Percentiles rank a stretch among this genome's conserved stretches.
These are phyloP conservation scores for Erythrobasidium hasegawianum DNA, from an alignment of 1,284 basidiomycete genomes.

Conservation along the genomic window DNA sequence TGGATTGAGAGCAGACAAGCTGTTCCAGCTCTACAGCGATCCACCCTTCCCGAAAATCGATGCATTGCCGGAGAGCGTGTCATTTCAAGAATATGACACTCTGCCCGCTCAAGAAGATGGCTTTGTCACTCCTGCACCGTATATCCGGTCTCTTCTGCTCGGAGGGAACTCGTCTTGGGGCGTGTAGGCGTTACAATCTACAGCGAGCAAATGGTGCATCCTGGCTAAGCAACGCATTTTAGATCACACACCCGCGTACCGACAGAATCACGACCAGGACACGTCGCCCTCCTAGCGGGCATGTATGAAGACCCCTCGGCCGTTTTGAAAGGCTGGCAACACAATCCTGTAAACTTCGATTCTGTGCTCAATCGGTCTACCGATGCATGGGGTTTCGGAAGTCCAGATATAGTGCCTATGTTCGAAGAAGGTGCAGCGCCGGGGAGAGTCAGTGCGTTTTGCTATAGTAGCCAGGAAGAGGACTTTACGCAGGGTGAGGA, in stretches of 20 bases:
- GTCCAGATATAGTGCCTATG: constrained; percentile 86
- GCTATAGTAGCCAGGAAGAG: constrained; percentile 2
- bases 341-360: constrained; percentile 84
- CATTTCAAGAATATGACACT: neutral
- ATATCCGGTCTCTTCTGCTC: constrained; percentile 65
- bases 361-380: constrained; percentile 81
- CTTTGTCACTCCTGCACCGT: constrained; percentile 64
- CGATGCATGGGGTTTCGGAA: constrained; percentile 76
- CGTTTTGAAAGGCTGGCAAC: constrained; percentile 79
- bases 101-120: neutral
- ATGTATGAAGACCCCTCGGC: constrained; percentile 93
- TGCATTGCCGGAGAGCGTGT: constrained; percentile 32
- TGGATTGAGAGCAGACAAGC: constrained; percentile 74
- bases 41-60: constrained; percentile 55
- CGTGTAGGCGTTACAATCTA: no score
- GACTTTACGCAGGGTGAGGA: constrained; percentile 16
- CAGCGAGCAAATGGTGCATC: no score
- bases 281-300: constrained; percentile 80
- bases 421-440: constrained; percentile 64
- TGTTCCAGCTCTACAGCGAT: constrained; percentile 66
- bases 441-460: neutral
- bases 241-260: constrained; percentile 79
- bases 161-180: constrained; percentile 67
- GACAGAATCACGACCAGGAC: constrained; percentile 82
- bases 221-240: no score